These are phyloP conservation scores for Westerdykella ornata DNA, from an alignment of 2,329 filamentous ascomycete genomes.

Conservation along the genomic window DNA sequence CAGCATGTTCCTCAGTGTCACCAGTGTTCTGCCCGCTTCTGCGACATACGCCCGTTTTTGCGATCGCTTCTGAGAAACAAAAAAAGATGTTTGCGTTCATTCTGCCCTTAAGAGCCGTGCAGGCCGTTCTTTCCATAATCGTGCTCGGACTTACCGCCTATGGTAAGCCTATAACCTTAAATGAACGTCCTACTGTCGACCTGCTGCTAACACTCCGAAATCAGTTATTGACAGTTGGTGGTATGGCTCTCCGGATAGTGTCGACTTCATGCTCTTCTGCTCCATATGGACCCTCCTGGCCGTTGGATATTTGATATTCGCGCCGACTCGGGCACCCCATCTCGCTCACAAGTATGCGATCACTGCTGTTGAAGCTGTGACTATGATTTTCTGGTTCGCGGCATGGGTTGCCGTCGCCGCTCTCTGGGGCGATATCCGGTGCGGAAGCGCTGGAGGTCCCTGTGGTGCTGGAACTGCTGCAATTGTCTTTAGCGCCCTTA, in stretches of 20 bases:
- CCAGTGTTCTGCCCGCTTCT: not conserved
- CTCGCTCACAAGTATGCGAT: conserved; percentile 63
- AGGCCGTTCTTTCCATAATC: conserved; percentile 65
- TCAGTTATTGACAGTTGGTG: conserved; percentile 47
- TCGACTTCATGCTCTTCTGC: conserved; percentile 76
- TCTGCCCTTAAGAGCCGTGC: conserved; percentile 59
- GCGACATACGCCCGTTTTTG: too few species aligned
- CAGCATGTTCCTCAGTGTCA: not conserved
- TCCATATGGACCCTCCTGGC: conserved; percentile 65
- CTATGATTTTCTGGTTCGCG: conserved; percentile 86
- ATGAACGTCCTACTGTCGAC: not conserved
- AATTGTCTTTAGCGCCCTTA: conserved; percentile 61
- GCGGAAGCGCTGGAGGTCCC: conserved; percentile 39
- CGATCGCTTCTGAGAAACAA: too few species aligned
- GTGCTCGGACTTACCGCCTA: conserved; percentile 72
- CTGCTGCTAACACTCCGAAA: not conserved
- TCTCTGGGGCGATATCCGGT: conserved; percentile 52
- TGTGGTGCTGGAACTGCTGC: conserved; percentile 59
- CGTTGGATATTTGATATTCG: conserved; percentile 63
- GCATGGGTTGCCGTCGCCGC: conserved; percentile 73
- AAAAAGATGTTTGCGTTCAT: conserved; percentile 48
- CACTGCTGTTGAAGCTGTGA: conserved; percentile 63
- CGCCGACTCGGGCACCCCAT: conserved; percentile 54
- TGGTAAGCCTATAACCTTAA: conserved; percentile 45
- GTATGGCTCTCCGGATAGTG: conserved; percentile 47